phyloP scores from a whole-genome alignment of 2,329 filamentous ascomycete species.

The Hymenoscyphus salicellus region DNA sequence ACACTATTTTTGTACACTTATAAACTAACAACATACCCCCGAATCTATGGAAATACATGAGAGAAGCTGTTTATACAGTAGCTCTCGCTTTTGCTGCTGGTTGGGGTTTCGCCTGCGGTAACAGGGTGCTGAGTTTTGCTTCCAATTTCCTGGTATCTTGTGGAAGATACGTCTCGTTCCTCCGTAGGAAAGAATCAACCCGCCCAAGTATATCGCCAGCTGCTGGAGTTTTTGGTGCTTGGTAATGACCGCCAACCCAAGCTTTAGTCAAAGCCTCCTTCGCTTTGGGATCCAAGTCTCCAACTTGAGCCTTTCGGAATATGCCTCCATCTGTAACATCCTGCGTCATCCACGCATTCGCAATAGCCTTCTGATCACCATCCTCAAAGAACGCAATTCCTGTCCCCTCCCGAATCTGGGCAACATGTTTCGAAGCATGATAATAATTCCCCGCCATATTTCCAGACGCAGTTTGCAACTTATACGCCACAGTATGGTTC shows the following conservation, averaged over 20 bases:
- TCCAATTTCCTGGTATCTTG: constrained; percentile 30
- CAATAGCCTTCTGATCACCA: constrained; percentile 23
- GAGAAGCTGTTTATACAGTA: background rate
- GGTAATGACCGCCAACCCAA: constrained; percentile 35
- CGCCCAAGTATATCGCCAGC: constrained; percentile 25
- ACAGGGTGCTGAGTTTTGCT: constrained; percentile 30
- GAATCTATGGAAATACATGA: background rate
- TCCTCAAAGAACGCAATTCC: constrained; percentile 31
- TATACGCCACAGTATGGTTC: constrained; percentile 27
- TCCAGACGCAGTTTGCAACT: constrained; percentile 31
- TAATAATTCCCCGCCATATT: constrained; percentile 15
- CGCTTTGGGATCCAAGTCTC: constrained; percentile 17
- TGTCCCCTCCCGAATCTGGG: constrained; percentile 21
- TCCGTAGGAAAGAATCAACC: constrained; percentile 26
- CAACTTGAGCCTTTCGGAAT: constrained; percentile 9
- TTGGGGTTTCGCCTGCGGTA: constrained; percentile 21
- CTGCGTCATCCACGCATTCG: constrained; percentile 16
- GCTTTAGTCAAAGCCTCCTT: constrained; percentile 25
- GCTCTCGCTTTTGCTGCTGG: constrained; percentile 6
- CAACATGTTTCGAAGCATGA: constrained; percentile 20
- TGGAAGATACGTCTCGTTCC: constrained; percentile 36
- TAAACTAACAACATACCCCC: constrained; percentile 6
- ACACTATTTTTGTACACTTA: constrained; percentile 24
- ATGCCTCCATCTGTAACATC: background rate
- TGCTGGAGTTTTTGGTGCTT: constrained; percentile 22